Base-by-base conservation (phyloP, 495 filamentous ascomycete species). In the Diplogelasinospora grovesii region DNA sequence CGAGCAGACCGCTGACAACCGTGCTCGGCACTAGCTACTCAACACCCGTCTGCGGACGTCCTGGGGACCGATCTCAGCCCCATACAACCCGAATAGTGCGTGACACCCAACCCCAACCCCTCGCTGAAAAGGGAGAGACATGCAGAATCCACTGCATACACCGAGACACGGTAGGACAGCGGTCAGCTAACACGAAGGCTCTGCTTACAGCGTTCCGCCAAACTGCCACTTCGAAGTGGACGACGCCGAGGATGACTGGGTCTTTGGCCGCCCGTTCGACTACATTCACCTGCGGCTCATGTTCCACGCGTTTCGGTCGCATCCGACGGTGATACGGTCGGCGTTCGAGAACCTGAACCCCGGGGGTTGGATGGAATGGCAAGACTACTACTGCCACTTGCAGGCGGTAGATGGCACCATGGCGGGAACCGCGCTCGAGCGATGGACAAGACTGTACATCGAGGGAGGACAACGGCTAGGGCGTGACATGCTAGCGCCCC, bases 211-310 rank as follows among this genome's bases (percentile, higher is more conserved):
- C 42, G 53, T 72, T 10, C 69, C 73, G 2, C 53, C 63, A 11
- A 77, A 77, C 47, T 63, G 61, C 35, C 53, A 51, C 9, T 74
- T 75, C 45, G 49, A 70, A 39, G 54, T 74, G 24, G 66, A 71
- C 41, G 70, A 75, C 41, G 63, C 63, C 10, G 72, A 77, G 50
- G 68, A 74, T 29, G 46, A 63, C 5, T 77, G 73, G 73, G 39
- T 59, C 11, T 74, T 58, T 47, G 30, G 39, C 25, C 41, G 61
- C 9, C 45, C 43, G 21, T 75, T 75, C 43, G 69, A 75, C 54
- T 71, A 65, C 50, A 64, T 77, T 39, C 72, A 75, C 45, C 53
- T 53, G 9, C 61, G 71, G 10, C 48, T 61, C 20, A 57, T 75
- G 39, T 49, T 56, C 15, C 37, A 66, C 57, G 32, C 71, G 16